Conservation (phyloP, 2,329 filamentous ascomycete species). For the Rhinocladiella similis region DNA sequence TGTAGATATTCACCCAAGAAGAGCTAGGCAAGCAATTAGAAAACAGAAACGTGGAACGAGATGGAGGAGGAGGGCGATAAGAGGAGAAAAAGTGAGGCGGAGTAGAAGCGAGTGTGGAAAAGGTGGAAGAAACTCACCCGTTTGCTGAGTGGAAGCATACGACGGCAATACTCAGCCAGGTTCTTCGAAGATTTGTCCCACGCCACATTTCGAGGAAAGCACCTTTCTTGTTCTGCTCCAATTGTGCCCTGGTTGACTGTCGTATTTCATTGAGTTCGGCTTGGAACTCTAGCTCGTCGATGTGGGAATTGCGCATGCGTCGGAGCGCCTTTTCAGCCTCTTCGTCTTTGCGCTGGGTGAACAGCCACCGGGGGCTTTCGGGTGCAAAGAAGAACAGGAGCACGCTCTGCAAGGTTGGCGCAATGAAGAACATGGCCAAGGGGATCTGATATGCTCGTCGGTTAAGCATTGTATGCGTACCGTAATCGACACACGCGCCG, state of each 20-base stretch:
- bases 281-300: conserved; percentile 21
- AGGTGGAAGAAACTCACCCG: conserved; percentile 7
- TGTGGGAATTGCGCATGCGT: conserved; percentile 18
- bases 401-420: conserved; percentile 20
- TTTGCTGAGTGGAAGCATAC: conserved; percentile 23
- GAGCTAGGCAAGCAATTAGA: conserved; percentile 4
- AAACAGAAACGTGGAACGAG: neutral
- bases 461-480: conserved; percentile 16
- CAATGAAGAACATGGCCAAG: conserved; percentile 24
- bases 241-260: conserved; percentile 14
- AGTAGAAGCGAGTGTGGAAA: neutral
- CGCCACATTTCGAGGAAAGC: conserved; percentile 22
- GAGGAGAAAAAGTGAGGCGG: too few relatives aligned
- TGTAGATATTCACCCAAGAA: conserved; percentile 19
- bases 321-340: conserved; percentile 19
- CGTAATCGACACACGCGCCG: conserved; percentile 20
- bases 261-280: conserved; percentile 28
- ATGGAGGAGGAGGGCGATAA: too few relatives aligned
- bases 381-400: conserved; percentile 24
- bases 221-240: conserved; percentile 23
- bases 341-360: conserved; percentile 20
- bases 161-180: conserved; percentile 18
- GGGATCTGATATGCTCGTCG: conserved; percentile 24
- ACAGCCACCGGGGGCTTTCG: conserved; percentile 26
- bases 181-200: conserved; percentile 16